These are phyloP conservation scores for Diaporthe caulivora DNA, from an alignment of 2,329 filamentous ascomycete genomes.

Conservation along the genomic window DNA sequence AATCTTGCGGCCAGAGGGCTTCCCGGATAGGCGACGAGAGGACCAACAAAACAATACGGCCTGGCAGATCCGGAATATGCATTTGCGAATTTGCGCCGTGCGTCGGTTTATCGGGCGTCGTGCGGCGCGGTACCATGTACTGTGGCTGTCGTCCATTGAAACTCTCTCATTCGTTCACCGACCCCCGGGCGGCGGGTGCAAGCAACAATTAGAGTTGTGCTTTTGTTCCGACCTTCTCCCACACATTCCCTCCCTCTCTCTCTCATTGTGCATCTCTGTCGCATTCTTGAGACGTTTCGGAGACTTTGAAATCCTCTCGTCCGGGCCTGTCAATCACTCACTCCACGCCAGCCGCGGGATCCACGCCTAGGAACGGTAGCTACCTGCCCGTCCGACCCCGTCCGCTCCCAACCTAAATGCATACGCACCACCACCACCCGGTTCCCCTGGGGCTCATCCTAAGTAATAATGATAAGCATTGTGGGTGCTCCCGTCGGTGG, in stretches of 20 bases:
- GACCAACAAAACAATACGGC: not conserved
- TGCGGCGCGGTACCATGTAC: not conserved
- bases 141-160: not conserved
- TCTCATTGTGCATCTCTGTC: not conserved
- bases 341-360: constrained; percentile 21
- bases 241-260: not conserved
- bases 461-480: constrained; percentile 17
- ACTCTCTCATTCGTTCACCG: not conserved
- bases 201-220: constrained; percentile 31
- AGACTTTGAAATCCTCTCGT: constrained; percentile 27
- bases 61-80: constrained; percentile 14
- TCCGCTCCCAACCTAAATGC: constrained; percentile 9
- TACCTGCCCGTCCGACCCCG: constrained; percentile 6
- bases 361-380: not conserved
- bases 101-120: not conserved
- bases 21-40: constrained; percentile 14
- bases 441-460: constrained; percentile 1
- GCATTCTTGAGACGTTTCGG: constrained; percentile 36
- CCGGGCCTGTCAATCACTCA: constrained; percentile 25
- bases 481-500: constrained; percentile 29
- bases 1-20: constrained; percentile 23
- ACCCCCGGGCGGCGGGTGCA: not conserved
- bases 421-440: not conserved
- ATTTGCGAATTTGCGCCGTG: constrained; percentile 15
- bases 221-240: constrained; percentile 21